Percentiles rank a stretch among this genome's conserved stretches.
Conservation (phyloP, 2,329 filamentous ascomycete species). For the Cucurbitaria berberidis region DNA sequence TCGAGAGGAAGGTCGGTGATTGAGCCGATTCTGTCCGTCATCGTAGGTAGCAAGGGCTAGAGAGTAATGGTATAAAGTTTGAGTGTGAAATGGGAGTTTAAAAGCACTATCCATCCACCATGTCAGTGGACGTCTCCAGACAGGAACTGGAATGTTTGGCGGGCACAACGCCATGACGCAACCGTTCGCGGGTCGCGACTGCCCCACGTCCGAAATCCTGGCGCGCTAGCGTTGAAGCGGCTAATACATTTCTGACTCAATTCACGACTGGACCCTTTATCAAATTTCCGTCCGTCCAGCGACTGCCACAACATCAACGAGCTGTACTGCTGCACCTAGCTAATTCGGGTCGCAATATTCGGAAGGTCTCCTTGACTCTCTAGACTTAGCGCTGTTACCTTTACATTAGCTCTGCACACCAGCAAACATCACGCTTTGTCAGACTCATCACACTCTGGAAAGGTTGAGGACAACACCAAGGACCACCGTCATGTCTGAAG, state of each 20-base stretch:
- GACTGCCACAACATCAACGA: constrained; percentile 6
- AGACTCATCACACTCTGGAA: neutral
- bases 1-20: constrained; percentile 57
- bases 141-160: neutral
- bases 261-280: constrained; percentile 16
- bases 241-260: constrained; percentile 24
- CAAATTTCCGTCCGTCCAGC: constrained; percentile 19
- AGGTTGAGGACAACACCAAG: neutral
- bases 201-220: constrained; percentile 13
- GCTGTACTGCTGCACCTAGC: constrained; percentile 1
- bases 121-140: no score
- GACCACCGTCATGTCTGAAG: constrained; percentile 33
- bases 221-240: constrained; percentile 9
- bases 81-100: no score
- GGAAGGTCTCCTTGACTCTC: neutral
- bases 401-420: constrained; percentile 15
- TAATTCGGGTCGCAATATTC: neutral
- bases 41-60: constrained; percentile 3
- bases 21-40: constrained; percentile 35
- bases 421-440: constrained; percentile 5
- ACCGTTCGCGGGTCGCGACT: constrained; percentile 6
- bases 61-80: neutral
- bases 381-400: neutral
- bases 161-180: constrained; percentile 15
- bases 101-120: no score